Evolutionary conservation across 345 rosid species (phyloP).

Genomic region (Eucalyptus pauciflora): DNA sequence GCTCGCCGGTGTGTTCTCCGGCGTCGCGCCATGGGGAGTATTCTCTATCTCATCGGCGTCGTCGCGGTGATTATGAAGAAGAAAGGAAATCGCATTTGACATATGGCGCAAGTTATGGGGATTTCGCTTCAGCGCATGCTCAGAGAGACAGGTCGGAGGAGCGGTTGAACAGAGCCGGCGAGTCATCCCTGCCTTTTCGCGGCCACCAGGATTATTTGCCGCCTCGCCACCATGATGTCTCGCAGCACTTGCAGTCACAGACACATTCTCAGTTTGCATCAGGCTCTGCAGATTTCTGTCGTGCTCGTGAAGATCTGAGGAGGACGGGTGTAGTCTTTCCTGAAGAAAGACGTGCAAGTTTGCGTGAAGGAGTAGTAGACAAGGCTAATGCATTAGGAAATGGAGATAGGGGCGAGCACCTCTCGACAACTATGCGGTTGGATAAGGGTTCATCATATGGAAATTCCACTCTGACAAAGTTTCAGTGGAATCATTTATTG

Average conservation of each 20-base stretch:
- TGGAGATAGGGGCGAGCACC: background rate
- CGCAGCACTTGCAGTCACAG: background rate
- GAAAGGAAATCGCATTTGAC: background rate
- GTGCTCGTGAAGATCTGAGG: background rate
- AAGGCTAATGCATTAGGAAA: background rate
- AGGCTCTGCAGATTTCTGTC: background rate
- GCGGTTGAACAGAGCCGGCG: background rate
- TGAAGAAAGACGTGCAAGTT: background rate
- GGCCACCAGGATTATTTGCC: background rate
- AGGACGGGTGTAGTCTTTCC: background rate
- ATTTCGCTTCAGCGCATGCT: background rate
- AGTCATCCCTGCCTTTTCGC: background rate
- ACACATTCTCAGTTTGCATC: background rate
- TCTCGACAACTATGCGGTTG: background rate
- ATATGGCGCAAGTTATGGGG: background rate
- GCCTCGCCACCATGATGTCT: background rate
- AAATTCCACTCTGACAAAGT: constrained; percentile 7
- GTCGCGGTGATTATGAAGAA: background rate
- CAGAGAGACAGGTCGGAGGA: background rate
- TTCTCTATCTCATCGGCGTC: background rate
- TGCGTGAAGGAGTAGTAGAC: background rate
- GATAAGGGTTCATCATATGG: constrained; percentile 2
- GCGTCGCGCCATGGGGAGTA: background rate
- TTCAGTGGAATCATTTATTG: constrained; percentile 21
- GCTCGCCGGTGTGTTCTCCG: background rate